phyloP scores from a whole-genome alignment of 495 filamentous ascomycete genomes.

The Aspergillus indologenus region DNA sequence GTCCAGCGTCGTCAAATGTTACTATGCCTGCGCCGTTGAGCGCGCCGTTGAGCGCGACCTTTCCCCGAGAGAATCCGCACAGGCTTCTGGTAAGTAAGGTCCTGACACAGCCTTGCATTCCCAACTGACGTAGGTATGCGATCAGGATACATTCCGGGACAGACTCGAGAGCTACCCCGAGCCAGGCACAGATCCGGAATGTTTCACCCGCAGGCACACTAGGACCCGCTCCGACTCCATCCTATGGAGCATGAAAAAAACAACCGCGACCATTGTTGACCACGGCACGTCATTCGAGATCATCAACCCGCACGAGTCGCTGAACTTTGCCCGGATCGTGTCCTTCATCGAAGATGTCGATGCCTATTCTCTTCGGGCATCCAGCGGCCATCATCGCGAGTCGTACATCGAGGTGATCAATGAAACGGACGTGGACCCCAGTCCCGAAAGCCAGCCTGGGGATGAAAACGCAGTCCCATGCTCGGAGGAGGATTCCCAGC shows the following conservation, averaged over 20 bases:
- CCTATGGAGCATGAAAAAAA: conserved; percentile 22
- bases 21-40: not conserved
- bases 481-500: conserved; percentile 1
- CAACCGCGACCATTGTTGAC: conserved; percentile 35
- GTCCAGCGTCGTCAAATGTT: conserved; percentile 9
- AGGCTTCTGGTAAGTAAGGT: conserved; percentile 17
- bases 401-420: conserved; percentile 18
- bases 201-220: conserved; percentile 18
- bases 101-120: not conserved
- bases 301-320: conserved; percentile 43
- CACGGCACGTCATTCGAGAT: conserved; percentile 47
- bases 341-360: conserved; percentile 45
- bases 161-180: conserved; percentile 30
- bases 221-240: conserved; percentile 31
- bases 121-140: conserved; percentile 1
- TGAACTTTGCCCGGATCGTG: conserved; percentile 39
- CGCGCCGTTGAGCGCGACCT: not conserved
- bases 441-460: not conserved
- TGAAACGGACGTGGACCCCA: conserved; percentile 4
- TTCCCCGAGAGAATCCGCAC: conserved; percentile 12
- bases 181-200: conserved; percentile 10
- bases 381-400: conserved; percentile 22
- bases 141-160: conserved; percentile 43
- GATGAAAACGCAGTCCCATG: not conserved
- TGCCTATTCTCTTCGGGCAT: conserved; percentile 18